Evolutionary conservation across 2,329 filamentous ascomycete species (phyloP).

Genomic region (Aspergillus brasiliensis): DNA sequence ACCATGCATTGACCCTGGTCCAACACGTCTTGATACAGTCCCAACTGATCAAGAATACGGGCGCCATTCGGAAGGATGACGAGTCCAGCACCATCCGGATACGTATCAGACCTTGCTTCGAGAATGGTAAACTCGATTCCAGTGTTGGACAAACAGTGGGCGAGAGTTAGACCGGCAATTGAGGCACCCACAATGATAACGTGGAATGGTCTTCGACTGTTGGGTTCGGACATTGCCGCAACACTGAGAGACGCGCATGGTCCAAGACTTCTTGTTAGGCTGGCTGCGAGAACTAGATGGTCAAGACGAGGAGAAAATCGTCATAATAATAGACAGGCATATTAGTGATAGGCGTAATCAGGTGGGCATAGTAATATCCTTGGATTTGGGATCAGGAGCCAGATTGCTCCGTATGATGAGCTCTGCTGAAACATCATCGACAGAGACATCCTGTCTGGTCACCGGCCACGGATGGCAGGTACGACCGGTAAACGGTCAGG

Average conservation of each 20-base stretch:
- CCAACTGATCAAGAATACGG: conserved; percentile 6
- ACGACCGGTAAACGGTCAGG: conserved; percentile 1
- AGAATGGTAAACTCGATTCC: background rate
- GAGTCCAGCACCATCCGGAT: background rate
- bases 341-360: background rate
- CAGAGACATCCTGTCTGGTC: background rate
- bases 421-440: background rate
- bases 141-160: conserved; percentile 1
- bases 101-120: background rate
- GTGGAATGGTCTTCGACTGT: background rate
- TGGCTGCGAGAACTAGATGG: too few relatives aligned
- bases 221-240: background rate
- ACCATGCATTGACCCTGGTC: background rate
- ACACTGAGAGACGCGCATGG: background rate
- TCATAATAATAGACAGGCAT: background rate
- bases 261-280: background rate
- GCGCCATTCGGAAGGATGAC: conserved; percentile 1
- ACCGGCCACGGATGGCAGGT: background rate
- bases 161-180: conserved; percentile 3
- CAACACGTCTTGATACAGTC: conserved; percentile 1
- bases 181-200: conserved; percentile 7
- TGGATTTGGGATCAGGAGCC: background rate
- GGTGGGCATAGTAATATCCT: background rate
- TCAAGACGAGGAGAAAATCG: background rate
- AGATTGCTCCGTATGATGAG: background rate